These are phyloP conservation scores for Termitomyces sp. DNA, from an alignment of 768 basidiomycete species.

Conservation along the genomic window DNA sequence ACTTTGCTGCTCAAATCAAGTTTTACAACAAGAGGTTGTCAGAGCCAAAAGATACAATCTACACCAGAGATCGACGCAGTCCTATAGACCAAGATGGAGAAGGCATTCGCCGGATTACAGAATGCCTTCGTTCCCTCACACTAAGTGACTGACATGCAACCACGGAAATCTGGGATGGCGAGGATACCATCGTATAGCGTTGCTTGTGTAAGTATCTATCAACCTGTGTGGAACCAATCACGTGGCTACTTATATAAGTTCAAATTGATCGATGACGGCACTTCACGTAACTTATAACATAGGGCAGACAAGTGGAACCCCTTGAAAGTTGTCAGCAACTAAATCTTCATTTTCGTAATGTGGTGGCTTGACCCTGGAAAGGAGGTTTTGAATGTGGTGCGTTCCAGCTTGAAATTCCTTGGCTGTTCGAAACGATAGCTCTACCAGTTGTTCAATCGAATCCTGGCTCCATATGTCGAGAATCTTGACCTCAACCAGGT, in stretches of 20 bases:
- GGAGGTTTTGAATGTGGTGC: constrained; percentile 74
- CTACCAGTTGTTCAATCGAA: constrained; percentile 72
- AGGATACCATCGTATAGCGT: neutral
- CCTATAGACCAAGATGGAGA: neutral
- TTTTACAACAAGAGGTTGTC: neutral
- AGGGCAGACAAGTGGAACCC: neutral
- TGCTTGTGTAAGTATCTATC: too few relatives aligned
- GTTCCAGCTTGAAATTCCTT: constrained; percentile 19
- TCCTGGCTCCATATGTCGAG: constrained; percentile 93
- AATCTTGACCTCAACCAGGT: constrained; percentile 94
- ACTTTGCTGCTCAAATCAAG: neutral
- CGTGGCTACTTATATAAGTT: constrained; percentile 1
- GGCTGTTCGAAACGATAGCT: neutral
- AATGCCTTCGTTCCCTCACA: neutral
- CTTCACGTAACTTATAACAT: neutral
- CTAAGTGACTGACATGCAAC: neutral
- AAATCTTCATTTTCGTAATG: constrained; percentile 34
- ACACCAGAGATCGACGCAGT: neutral
- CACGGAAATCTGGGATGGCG: neutral
- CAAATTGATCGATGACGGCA: constrained; percentile 5
- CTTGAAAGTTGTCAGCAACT: neutral
- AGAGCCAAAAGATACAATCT: neutral
- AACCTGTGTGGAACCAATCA: neutral
- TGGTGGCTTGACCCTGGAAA: constrained; percentile 89
- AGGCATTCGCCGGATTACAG: neutral